A percentile compares a stretch with the other conserved stretches of the same genome.
Evolutionary conservation across 257 asterid species (phyloP).

Genomic region (Ilex asprella): DNA sequence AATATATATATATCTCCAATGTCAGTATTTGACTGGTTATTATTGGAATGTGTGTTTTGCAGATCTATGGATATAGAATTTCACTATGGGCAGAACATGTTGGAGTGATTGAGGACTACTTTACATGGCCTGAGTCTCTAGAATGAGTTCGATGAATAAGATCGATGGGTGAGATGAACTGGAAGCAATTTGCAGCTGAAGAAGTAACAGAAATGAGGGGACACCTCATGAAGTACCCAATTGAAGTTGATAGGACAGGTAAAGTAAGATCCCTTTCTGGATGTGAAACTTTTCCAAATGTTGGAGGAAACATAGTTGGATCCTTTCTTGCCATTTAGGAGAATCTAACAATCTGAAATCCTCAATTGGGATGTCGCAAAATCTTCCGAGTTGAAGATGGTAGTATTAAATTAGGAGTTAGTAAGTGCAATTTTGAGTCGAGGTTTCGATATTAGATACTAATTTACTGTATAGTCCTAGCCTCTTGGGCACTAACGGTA

Average conservation of each 20-base stretch:
- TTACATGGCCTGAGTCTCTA: constrained; percentile 66
- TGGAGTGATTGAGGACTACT: constrained; percentile 79
- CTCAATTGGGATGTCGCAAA: neutral
- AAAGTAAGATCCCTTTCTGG: constrained; percentile 71
- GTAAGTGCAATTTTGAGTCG: neutral
- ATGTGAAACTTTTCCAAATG: constrained; percentile 78
- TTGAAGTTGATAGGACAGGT: constrained; percentile 75
- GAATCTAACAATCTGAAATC: constrained; percentile 62
- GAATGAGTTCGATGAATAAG: constrained; percentile 79
- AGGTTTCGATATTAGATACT: neutral
- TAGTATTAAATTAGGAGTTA: neutral
- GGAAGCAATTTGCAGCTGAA: constrained; percentile 65
- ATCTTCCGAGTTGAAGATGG: neutral
- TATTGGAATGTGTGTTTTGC: constrained; percentile 17
- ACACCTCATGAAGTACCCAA: constrained; percentile 85
- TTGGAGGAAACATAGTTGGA: constrained; percentile 82
- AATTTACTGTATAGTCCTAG: no score
- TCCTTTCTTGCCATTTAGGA: constrained; percentile 86
- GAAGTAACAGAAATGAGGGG: constrained; percentile 81
- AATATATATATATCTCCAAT: no score
- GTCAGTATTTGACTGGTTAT: neutral
- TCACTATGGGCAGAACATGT: constrained; percentile 98
- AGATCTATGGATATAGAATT: constrained; percentile 93
- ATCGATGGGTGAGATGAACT: constrained; percentile 72
- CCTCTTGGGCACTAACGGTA: neutral